phyloP scores from a whole-genome alignment of 768 basidiomycete genomes.

The Filobasidium floriforme region DNA sequence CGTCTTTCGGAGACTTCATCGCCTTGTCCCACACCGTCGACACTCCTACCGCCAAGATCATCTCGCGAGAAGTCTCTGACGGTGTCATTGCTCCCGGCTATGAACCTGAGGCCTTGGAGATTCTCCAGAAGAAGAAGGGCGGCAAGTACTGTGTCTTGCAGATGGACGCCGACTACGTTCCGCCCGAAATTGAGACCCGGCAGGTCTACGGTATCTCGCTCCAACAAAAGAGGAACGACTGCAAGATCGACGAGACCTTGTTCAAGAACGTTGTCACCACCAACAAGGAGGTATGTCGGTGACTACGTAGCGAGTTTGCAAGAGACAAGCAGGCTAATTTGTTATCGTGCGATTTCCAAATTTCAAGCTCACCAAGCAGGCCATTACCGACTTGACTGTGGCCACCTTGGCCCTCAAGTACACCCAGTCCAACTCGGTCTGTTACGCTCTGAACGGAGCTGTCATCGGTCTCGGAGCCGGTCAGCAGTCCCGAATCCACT shows the following conservation, averaged over 20 bases:
- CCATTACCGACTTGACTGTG: slow-evolving; percentile 84
- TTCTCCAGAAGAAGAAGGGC: slow-evolving; percentile 89
- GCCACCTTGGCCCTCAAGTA: slow-evolving; percentile 96
- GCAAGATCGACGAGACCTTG: slow-evolving; percentile 68
- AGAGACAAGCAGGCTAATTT: not conserved
- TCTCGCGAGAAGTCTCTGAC: slow-evolving; percentile 97
- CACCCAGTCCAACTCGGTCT: slow-evolving; percentile 98
- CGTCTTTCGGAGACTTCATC: slow-evolving; percentile 98
- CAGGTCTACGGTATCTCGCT: slow-evolving; percentile 89
- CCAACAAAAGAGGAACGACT: slow-evolving; percentile 83
- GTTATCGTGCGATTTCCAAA: slow-evolving; percentile 37
- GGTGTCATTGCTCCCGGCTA: slow-evolving; percentile 97
- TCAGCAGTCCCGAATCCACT: slow-evolving; percentile 98
- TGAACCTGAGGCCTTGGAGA: slow-evolving; percentile 73
- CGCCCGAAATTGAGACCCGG: slow-evolving; percentile 75
- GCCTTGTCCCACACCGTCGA: slow-evolving; percentile 89
- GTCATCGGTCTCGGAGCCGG: slow-evolving; percentile 95
- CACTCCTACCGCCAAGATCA: slow-evolving; percentile 86
- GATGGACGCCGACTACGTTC: slow-evolving; percentile 82
- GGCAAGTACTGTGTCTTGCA: slow-evolving; percentile 97
- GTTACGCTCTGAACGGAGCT: slow-evolving; percentile 84
- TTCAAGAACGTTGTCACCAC: slow-evolving; percentile 84
- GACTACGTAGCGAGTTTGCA: not conserved
- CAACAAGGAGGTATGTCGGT: slow-evolving; percentile 65
- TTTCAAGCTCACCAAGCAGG: slow-evolving; percentile 62